phyloP scores from a whole-genome alignment of 1,284 basidiomycete species.

The Boletus mariae region DNA sequence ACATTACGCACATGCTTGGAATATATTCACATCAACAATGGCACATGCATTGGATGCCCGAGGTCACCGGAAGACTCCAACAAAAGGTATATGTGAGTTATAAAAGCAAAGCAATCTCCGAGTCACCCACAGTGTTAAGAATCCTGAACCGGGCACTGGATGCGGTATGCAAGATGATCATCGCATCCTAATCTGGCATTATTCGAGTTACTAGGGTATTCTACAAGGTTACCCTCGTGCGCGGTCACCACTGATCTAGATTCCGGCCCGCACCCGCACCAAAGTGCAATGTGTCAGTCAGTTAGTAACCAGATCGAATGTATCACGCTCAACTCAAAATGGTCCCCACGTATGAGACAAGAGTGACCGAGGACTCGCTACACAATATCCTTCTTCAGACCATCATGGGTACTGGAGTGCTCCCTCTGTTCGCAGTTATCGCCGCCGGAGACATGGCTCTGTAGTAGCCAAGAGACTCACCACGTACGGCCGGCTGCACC shows the following conservation, averaged over 20 bases:
- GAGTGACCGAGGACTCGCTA: slow-evolving; percentile 17
- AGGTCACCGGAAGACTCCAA: background rate
- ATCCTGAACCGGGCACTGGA: background rate
- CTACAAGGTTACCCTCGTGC: slow-evolving; percentile 13
- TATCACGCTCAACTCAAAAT: background rate
- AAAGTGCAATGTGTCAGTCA: background rate
- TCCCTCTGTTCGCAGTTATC: slow-evolving; percentile 25
- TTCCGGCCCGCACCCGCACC: background rate
- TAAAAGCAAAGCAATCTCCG: background rate
- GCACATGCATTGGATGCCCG: background rate
- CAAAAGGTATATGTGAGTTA: background rate
- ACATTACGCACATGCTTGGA: background rate
- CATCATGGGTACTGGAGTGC: slow-evolving; percentile 12
- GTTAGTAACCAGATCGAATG: background rate
- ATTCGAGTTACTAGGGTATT: slow-evolving; percentile 5
- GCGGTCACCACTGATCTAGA: slow-evolving; percentile 16
- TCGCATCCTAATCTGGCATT: slow-evolving; percentile 8
- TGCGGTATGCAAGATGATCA: background rate
- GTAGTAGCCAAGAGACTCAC: slow-evolving; percentile 43
- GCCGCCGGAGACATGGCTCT: slow-evolving; percentile 39
- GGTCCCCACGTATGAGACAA: background rate
- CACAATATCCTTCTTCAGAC: slow-evolving; percentile 1
- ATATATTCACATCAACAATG: background rate
- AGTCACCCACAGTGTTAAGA: background rate
- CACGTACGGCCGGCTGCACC: slow-evolving; percentile 37